phyloP scores from a whole-genome alignment of 768 basidiomycete genomes.

The Kwoniella europaea region DNA sequence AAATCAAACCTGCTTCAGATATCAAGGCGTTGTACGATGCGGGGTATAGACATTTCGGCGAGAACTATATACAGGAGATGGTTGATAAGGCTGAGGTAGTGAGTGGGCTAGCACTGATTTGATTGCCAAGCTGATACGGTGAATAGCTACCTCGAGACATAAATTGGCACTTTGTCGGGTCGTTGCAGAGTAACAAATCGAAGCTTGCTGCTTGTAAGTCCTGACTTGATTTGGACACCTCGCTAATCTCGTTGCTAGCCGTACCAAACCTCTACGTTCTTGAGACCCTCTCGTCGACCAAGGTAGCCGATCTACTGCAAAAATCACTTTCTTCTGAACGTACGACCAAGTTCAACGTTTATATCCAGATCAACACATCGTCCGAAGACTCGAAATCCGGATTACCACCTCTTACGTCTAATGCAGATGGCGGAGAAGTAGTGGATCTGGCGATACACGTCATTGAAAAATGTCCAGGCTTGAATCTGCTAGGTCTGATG shows the following conservation, averaged over 20 bases:
- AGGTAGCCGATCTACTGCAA: conserved; percentile 78
- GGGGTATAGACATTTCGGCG: conserved; percentile 90
- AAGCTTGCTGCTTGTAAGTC: conserved; percentile 79
- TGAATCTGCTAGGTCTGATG: conserved; percentile 87
- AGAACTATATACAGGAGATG: conserved; percentile 95
- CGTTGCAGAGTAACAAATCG: conserved; percentile 89
- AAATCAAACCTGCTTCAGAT: conserved; percentile 87
- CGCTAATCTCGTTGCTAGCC: conserved; percentile 60
- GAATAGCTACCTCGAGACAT: conserved; percentile 81
- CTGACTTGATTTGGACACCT: background rate
- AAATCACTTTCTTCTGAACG: conserved; percentile 68
- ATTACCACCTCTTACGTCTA: conserved; percentile 65
- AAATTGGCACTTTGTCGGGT: conserved; percentile 96
- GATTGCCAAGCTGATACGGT: background rate
- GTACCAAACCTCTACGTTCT: conserved; percentile 86
- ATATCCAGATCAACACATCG: conserved; percentile 94
- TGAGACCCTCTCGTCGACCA: conserved; percentile 82
- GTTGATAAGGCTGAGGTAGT: conserved; percentile 81
- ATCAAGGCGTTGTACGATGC: conserved; percentile 78
- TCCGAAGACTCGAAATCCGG: conserved; percentile 91
- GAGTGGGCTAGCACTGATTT: conserved; percentile 36
- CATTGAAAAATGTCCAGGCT: conserved; percentile 71
- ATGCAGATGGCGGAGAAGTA: conserved; percentile 61
- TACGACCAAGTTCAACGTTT: conserved; percentile 70
- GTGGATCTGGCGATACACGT: conserved; percentile 72